Evolutionary conservation across 1,284 basidiomycete genomes (phyloP), one percentile per base, ranked within the genome.

Genomic region (Microbotryum intermedium): DNA sequence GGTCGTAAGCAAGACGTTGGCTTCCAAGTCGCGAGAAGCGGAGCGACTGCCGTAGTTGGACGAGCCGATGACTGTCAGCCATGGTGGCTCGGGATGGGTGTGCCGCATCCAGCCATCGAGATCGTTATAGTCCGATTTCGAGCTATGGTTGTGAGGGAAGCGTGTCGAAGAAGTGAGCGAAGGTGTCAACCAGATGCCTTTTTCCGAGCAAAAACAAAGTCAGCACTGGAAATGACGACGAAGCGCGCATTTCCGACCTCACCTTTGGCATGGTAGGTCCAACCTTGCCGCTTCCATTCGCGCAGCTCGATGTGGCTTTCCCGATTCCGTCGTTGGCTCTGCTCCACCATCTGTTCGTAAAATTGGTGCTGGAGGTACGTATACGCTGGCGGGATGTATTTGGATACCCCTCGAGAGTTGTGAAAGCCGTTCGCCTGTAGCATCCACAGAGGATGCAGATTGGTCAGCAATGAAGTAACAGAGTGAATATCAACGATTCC

Each of bases 261-360:
- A 90, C 93, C 94, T 81, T 97, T 98, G 34, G 92, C 89, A 72
- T 99, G 94, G 76, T 98, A 99, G 0, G 94, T 98, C 95, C 95
- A 99, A 0, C 86, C 90, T n/a, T 81, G 76, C 65, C 82, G 83
- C 71, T 84, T 82, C 94, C 94, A 97, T 74, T 97, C 92, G 61
- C 79, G 80, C 60, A 98, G 78, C 61, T 84, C 79, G 23, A 97
- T 81, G 1, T 76, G 72, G 16, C 75, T 75, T 29, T 71, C 59
- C 57, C 53, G 58, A 54, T 67, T 56, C 51, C 55, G 64, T 62
- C 43, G 69, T 67, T 57, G 74, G 66, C 80, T 83, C 83, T 16
- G 75, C 73, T 61, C 82, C 75, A 62, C 59, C 8, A 28, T 79
- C 80, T 25, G 81, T 79, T 51, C 71, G 73, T 50, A 76, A 74